Evolutionary conservation across 2,329 filamentous ascomycete genomes (phyloP), one percentile per base, ranked within the genome.

Genomic region (Clarireedia hainanense): DNA sequence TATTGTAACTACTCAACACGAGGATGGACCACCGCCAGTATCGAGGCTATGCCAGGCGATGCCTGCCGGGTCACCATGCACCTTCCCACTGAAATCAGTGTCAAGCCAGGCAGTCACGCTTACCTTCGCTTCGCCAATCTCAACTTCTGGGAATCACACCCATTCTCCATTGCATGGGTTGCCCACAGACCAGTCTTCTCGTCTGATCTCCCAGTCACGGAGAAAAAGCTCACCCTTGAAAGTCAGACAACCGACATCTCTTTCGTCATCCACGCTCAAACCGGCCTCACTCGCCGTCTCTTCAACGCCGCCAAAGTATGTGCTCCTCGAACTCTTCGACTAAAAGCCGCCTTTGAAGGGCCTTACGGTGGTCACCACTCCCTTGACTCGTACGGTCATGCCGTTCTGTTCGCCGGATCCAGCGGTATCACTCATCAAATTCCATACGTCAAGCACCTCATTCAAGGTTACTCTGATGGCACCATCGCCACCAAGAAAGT

Each of bases 341-440:
- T 65, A 14, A 65, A 57, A 49, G 91, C 89, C 36, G 83, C 88
- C 57, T 83, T 95, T 59, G 94, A 97, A 73, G 94, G 94, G 0
- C 92, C 94, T 0, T 97, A 97, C 69, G 86, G 83, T 4, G 86
- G 85, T 43, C 86, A 90, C 68, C 87, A 96, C 72, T 84, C 84
- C 58, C 84, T 97, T 61, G 85, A 91, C 71, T 96, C 91, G 6
- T 97, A 96, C 71, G 92, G 94, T 40, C 94, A 95, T 45, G 84
- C 86, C 46, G 81, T 99, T 60, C 85, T 99, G 56, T 91, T 96
- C 68, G 91, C 92, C 12, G 91, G 91, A 56, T 89, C 92, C 56
- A 91, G 94, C 5, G 94, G 94, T 60, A 97, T 99, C 72, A 96
- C 92, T 1, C 92, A 97, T 70, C 91, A 95, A 69, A 82, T 97